Base-by-base conservation (phyloP, 371 early-diverging fungal species). In the Lichtheimia ramosa region DNA sequence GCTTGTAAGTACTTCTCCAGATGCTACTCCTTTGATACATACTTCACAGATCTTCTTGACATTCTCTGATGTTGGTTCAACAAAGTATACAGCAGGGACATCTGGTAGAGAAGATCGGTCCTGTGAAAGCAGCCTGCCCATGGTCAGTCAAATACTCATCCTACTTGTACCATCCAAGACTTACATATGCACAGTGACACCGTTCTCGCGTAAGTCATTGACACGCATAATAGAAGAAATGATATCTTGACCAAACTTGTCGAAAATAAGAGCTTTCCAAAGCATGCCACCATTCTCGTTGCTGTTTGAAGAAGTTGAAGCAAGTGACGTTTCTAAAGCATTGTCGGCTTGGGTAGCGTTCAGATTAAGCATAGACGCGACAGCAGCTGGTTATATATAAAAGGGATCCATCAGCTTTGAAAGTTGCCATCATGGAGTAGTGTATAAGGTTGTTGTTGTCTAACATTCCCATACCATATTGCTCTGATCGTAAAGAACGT, bases 241-340 rank as follows among this genome's bases (percentile, higher is more conserved):
- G 57, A 99, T 86, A 67, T 97, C 94, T 63, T 95, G 95, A 4
- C 97, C 93, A 62, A 89, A 87, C 62, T 87, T 78, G 74, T 99
- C 99, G 75, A 99, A 93, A 39, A 99, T 84, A 25, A 99, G 76
- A 3, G 98, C 96, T 68, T 98, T 99, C 99, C 99, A 99, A 48
- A 86, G 76, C 8, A 82, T 61, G 41, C 54, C 61, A 55, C 27
- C 42, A 28, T 65, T 62, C 34, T 69, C 71, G 1, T 55, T 59
- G 21, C n/a, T 46, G 5, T 16, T 21, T 18, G 46, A 46, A 21
- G 46, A 16, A 21, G 46, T 18, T 18, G 46, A 0, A 16, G 18
- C 46, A 12, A 68, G 65, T 23, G 56, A 53, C 21, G 48, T 14
- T 49, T 60, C 54, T 39, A 43, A 14, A 21, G 43, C 16, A 39